phyloP scores from a whole-genome alignment of 345 rosid genomes.

The Arabis hirsuta region DNA sequence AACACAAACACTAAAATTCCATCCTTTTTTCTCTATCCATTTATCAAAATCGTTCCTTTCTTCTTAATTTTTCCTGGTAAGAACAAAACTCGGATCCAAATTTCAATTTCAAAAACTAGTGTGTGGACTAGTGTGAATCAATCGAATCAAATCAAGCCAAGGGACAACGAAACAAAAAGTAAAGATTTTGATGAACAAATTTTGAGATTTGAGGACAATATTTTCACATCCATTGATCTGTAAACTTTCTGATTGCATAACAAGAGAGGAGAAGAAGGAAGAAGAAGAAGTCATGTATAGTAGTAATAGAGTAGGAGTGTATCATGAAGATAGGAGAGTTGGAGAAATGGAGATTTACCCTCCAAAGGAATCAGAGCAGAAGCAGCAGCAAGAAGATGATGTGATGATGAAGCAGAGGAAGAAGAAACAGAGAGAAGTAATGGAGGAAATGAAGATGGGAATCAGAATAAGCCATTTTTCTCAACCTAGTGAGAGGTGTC shows the following conservation, averaged over 20 bases:
- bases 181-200: constrained; percentile 30
- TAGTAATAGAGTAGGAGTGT: constrained; percentile 85
- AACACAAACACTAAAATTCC: constrained; percentile 30
- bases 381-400: constrained; percentile 40
- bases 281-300: constrained; percentile 45
- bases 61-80: constrained; percentile 20
- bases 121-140: constrained; percentile 42
- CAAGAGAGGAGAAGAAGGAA: constrained; percentile 28
- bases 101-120: constrained; percentile 39
- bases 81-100: constrained; percentile 49
- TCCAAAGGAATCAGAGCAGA: constrained; percentile 48
- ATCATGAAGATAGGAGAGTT: constrained; percentile 58
- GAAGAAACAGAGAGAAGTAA: constrained; percentile 49
- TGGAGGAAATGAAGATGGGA: constrained; percentile 71
- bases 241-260: constrained; percentile 11
- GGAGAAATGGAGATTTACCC: constrained; percentile 87
- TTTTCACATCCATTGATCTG: constrained; percentile 35
- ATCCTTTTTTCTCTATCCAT: constrained; percentile 27
- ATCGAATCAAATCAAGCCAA: constrained; percentile 30
- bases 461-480: constrained; percentile 74
- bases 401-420: constrained; percentile 48
- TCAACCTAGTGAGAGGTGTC: constrained; percentile 87
- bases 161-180: constrained; percentile 34
- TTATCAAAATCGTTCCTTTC: constrained; percentile 16
- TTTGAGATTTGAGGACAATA: constrained; percentile 41